Base-by-base conservation (phyloP, 345 rosid species). In the Eucalyptus globulus region DNA sequence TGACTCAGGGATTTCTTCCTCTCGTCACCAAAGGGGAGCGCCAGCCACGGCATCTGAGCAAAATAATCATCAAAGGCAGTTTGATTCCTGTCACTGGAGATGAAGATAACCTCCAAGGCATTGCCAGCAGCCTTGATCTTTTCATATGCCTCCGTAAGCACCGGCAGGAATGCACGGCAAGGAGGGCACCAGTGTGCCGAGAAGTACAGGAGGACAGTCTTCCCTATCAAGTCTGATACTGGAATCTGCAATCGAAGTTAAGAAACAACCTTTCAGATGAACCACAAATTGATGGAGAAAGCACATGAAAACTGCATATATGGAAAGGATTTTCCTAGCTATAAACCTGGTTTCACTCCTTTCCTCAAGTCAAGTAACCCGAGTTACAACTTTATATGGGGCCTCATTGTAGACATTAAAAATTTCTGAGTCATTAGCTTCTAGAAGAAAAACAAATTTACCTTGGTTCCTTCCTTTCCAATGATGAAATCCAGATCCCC, bases 121-220 rank as follows among this genome's bases (percentile, higher is more conserved):
- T 87, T 45, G 56, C 91, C 93, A 4, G 40, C 87, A 14, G 88
- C 90, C 89, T 92, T 92, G 65, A 93, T 93, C 92, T 92, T 56
- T 40, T 90, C 65, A 86, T 91, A 94, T 86, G 91, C 91, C 49
- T 92, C 93, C 2, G 81, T 58, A 13, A 94, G 92, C 76, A 89
- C 90, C 13, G 94, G 95, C 47, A 91, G 86, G 88, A 94, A 94
- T 56, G 90, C 92, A 17, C 91, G 93, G 58, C 95, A 94, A 26
- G 93, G 94, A 50, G 92, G 92, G 87, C 95, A 94, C 90, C 91
- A 91, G 54, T 91, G 91, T 85, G 94, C 93, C 43, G 95, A 94
- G 93, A 94, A 94, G 90, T 90, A 94, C 27, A 94, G 91, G 69
- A 94, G 94, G 16, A 94, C 80, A 49, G 83, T 91, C 90, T 94